Conservation (phyloP, 2,329 filamentous ascomycete genomes). For the Ceratocystis huliohia region DNA sequence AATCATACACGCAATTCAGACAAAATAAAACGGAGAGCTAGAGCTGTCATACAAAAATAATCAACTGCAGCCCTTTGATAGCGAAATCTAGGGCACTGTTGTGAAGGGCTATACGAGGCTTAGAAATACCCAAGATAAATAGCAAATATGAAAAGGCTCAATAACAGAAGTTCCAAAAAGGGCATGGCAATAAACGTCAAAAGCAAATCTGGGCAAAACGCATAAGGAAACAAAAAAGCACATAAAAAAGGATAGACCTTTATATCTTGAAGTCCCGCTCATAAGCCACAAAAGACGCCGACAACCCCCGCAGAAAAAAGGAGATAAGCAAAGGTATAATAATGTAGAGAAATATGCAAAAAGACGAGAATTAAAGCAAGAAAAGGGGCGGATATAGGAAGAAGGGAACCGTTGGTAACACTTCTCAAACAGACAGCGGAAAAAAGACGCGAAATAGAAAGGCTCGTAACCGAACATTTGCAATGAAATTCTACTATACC, state of each 20-base stretch:
- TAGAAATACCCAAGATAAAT: neutral
- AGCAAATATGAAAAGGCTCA: neutral
- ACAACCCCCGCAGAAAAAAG: constrained; percentile 6
- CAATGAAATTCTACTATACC: constrained; percentile 20
- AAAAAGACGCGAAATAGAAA: neutral
- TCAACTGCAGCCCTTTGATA: neutral
- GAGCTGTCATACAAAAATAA: neutral
- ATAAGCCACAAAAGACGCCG: constrained; percentile 1
- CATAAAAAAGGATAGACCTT: neutral
- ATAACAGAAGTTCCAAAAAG: neutral
- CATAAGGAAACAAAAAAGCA: constrained; percentile 6
- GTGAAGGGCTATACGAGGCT: neutral
- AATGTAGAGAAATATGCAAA: constrained; percentile 3
- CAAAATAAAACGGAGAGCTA: neutral
- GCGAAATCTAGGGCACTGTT: no score
- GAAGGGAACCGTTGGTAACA: neutral
- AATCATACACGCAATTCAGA: neutral
- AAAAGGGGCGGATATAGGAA: constrained; percentile 12
- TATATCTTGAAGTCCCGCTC: neutral
- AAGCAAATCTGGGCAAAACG: constrained; percentile 13
- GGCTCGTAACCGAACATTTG: neutral
- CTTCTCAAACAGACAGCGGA: constrained; percentile 2
- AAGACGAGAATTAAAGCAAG: constrained; percentile 17
- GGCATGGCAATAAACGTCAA: constrained; percentile 1
- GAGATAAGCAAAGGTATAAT: constrained; percentile 5